Evolutionary conservation across 805 yeast genomes (phyloP).

Genomic region (Suhomyces pyralidae): DNA sequence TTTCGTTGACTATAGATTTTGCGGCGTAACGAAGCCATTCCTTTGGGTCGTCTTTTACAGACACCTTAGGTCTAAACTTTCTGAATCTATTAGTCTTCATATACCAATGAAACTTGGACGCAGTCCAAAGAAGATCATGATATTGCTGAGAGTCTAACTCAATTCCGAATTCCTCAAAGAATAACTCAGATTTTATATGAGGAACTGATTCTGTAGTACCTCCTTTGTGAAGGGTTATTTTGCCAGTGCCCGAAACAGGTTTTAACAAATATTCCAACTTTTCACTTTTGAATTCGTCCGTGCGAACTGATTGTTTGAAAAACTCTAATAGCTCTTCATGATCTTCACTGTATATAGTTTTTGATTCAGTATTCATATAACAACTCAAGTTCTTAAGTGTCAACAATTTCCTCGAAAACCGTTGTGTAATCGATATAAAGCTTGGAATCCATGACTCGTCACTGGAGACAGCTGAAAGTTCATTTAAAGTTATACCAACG

Average conservation of each 20-base stretch:
- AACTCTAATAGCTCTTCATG: conserved; percentile 46
- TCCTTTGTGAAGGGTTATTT: conserved; percentile 71
- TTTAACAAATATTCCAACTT: conserved; percentile 59
- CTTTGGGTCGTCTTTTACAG: conserved; percentile 59
- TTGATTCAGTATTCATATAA: conserved; percentile 76
- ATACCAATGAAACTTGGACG: conserved; percentile 78
- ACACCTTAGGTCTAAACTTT: conserved; percentile 59
- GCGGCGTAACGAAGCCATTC: conserved; percentile 86
- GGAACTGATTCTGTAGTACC: conserved; percentile 69
- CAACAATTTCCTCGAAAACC: conserved; percentile 70
- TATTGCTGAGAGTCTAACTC: conserved; percentile 84
- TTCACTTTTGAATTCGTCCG: conserved; percentile 10
- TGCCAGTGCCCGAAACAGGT: conserved; percentile 90
- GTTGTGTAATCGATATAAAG: conserved; percentile 69
- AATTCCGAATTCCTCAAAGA: conserved; percentile 86
- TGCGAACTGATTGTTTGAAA: conserved; percentile 46
- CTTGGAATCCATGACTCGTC: conserved; percentile 82
- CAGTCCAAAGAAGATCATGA: conserved; percentile 72
- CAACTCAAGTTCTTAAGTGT: conserved; percentile 70
- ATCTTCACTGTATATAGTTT: conserved; percentile 36
- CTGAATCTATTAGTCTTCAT: conserved; percentile 73
- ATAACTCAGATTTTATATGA: conserved; percentile 68
- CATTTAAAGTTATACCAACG: conserved; percentile 77
- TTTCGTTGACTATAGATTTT: conserved; percentile 68
- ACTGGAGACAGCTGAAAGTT: conserved; percentile 88